These are phyloP conservation scores for Mucor plumbeus DNA, from an alignment of 371 early-diverging fungal species.

Conservation along the genomic window DNA sequence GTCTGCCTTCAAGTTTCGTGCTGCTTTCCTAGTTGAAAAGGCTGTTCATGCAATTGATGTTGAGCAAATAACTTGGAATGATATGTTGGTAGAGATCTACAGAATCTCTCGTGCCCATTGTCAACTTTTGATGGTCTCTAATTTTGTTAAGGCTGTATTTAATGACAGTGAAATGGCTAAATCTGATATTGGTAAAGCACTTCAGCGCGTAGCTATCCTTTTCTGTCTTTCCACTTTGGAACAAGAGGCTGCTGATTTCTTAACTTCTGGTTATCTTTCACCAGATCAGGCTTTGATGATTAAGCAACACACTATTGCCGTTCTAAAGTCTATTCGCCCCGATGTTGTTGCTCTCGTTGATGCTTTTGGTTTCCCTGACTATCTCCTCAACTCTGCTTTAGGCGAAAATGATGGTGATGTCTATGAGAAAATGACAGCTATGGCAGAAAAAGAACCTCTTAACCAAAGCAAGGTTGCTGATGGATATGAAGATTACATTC, in stretches of 20 bases:
- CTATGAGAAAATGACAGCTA: constrained; percentile 71
- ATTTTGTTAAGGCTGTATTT: constrained; percentile 60
- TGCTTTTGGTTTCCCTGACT: constrained; percentile 75
- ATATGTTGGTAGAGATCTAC: constrained; percentile 59
- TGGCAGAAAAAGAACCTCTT: constrained; percentile 73
- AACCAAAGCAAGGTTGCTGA: constrained; percentile 55
- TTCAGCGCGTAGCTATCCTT: constrained; percentile 36
- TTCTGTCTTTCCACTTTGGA: constrained; percentile 64
- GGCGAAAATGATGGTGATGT: constrained; percentile 74
- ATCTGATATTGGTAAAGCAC: constrained; percentile 12
- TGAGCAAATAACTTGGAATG: constrained; percentile 47
- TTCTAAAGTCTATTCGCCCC: constrained; percentile 65
- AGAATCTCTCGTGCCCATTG: constrained; percentile 72
- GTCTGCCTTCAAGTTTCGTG: constrained; percentile 45
- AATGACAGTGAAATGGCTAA: constrained; percentile 15
- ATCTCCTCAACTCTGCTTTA: constrained; percentile 71
- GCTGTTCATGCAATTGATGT: constrained; percentile 44
- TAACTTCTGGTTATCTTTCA: constrained; percentile 59
- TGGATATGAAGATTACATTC: constrained; percentile 61
- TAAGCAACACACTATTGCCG: constrained; percentile 46
- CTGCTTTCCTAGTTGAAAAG: constrained; percentile 45
- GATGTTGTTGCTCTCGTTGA: constrained; percentile 77
- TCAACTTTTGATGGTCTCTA: constrained; percentile 63
- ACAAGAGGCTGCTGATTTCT: constrained; percentile 66
- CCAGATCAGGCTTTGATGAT: constrained; percentile 55